Percentiles rank a stretch among this genome's conserved stretches.
Conservation (phyloP, 352 stramenopile species). For the Thraustochytrium sp. region DNA sequence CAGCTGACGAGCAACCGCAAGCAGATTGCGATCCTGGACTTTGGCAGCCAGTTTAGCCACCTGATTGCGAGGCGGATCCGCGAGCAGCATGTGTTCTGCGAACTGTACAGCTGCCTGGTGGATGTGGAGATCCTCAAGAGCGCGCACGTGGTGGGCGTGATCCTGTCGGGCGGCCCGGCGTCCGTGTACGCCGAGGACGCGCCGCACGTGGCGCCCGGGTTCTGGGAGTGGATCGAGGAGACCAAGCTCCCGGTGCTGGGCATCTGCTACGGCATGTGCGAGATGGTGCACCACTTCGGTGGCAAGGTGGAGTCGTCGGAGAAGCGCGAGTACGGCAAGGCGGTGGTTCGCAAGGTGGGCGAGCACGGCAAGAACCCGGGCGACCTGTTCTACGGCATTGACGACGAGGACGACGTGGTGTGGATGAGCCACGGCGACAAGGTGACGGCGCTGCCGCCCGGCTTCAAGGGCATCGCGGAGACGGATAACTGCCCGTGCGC, state of each 20-base stretch:
- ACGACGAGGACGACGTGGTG: slow-evolving; percentile 58
- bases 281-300: slow-evolving; percentile 91
- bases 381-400: slow-evolving; percentile 30
- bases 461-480: slow-evolving; percentile 57
- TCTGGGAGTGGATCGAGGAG: slow-evolving; percentile 94
- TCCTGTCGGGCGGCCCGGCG: slow-evolving; percentile 91
- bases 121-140: slow-evolving; percentile 72
- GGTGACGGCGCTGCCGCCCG: slow-evolving; percentile 82
- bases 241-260: slow-evolving; percentile 91
- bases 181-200: slow-evolving; percentile 92
- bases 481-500: slow-evolving; percentile 43
- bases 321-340: slow-evolving; percentile 95
- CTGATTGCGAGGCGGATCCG: slow-evolving; percentile 96
- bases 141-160: slow-evolving; percentile 80
- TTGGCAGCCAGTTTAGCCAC: slow-evolving; percentile 98
- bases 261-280: slow-evolving; percentile 93
- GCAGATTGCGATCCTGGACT: slow-evolving; percentile 98
- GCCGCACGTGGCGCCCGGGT: slow-evolving; percentile 82
- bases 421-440: slow-evolving; percentile 99
- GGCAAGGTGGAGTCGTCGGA: slow-evolving; percentile 82
- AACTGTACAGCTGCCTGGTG: slow-evolving; percentile 97
- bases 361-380: slow-evolving; percentile 96
- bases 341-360: slow-evolving; percentile 80
- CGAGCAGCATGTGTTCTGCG: slow-evolving; percentile 86
- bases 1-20: slow-evolving; percentile 61